Percentiles rank a stretch among this genome's conserved stretches.
phyloP scores from a whole-genome alignment of 148 eudicot genomes.

The Cornus kousa region DNA sequence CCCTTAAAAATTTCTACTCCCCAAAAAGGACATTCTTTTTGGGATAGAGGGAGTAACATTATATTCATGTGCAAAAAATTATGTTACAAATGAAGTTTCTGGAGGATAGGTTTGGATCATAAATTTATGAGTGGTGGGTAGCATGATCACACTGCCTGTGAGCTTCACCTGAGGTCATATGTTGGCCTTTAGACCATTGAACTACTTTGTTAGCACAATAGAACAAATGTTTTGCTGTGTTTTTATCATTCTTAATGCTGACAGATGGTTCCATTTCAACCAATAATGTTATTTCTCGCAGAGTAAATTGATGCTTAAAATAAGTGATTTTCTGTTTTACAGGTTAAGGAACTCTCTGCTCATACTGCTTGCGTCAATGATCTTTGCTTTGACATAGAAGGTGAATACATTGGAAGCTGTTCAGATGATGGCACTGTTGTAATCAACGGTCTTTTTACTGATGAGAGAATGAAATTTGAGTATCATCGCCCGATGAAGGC shows the following conservation, averaged over 20 bases:
- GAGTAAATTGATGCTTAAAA: slow-evolving; percentile 6
- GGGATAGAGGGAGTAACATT: too few species aligned
- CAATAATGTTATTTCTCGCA: neutral
- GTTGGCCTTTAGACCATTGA: neutral
- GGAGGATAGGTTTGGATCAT: neutral
- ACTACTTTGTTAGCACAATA: neutral
- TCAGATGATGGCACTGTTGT: slow-evolving; percentile 96
- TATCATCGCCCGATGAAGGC: slow-evolving; percentile 98
- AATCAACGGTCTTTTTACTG: slow-evolving; percentile 82
- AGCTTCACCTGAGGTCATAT: neutral
- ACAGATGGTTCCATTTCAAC: neutral
- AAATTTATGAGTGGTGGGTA: neutral
- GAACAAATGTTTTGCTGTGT: neutral
- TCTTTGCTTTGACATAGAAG: slow-evolving; percentile 86
- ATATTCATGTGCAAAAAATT: neutral
- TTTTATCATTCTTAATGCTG: neutral
- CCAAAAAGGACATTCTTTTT: too few species aligned
- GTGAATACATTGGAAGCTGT: slow-evolving; percentile 95
- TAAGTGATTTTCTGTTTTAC: slow-evolving; percentile 13
- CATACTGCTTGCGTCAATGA: slow-evolving; percentile 87
- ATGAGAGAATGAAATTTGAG: slow-evolving; percentile 79
- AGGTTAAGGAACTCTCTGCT: slow-evolving; percentile 80
- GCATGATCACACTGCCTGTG: neutral
- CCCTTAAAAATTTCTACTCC: too few species aligned
- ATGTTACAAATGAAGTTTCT: neutral